These are phyloP conservation scores for Pyrenophora teres DNA, from an alignment of 2,329 filamentous ascomycete genomes.

Conservation along the genomic window DNA sequence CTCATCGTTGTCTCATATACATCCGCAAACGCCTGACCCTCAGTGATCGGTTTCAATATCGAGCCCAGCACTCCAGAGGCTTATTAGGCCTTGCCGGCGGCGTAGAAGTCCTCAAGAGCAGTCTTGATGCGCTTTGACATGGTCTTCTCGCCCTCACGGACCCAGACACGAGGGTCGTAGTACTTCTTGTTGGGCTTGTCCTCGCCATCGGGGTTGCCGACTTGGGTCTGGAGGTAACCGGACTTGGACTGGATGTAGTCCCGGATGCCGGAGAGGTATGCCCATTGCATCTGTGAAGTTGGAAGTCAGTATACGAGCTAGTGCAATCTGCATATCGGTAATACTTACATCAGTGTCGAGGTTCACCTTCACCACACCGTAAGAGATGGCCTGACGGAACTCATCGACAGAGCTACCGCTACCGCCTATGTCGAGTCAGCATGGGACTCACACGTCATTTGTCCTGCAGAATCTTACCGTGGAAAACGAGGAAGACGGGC, in stretches of 20 bases:
- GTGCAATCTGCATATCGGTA: no score
- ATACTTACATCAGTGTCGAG: slow-evolving; percentile 76
- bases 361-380: slow-evolving; percentile 99
- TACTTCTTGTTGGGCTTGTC: slow-evolving; percentile 99
- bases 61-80: background rate
- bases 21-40: slow-evolving; percentile 24
- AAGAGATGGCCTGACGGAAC: slow-evolving; percentile 63
- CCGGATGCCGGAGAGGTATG: slow-evolving; percentile 88
- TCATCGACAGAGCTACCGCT: slow-evolving; percentile 90
- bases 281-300: slow-evolving; percentile 66
- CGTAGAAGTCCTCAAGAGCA: slow-evolving; percentile 91
- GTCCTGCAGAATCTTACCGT: slow-evolving; percentile 55
- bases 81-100: slow-evolving; percentile 72
- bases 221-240: slow-evolving; percentile 82
- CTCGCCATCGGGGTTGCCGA: slow-evolving; percentile 93
- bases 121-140: slow-evolving; percentile 77
- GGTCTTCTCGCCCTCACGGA: slow-evolving; percentile 95
- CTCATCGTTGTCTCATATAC: slow-evolving; percentile 1
- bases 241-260: slow-evolving; percentile 91
- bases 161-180: slow-evolving; percentile 84
- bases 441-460: no score
- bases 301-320: background rate
- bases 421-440: slow-evolving; percentile 57
- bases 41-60: background rate
- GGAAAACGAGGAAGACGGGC: slow-evolving; percentile 99